These are phyloP conservation scores for Cylindrotheca closterium DNA, from an alignment of 108 stramenopile genomes.

Conservation along the genomic window DNA sequence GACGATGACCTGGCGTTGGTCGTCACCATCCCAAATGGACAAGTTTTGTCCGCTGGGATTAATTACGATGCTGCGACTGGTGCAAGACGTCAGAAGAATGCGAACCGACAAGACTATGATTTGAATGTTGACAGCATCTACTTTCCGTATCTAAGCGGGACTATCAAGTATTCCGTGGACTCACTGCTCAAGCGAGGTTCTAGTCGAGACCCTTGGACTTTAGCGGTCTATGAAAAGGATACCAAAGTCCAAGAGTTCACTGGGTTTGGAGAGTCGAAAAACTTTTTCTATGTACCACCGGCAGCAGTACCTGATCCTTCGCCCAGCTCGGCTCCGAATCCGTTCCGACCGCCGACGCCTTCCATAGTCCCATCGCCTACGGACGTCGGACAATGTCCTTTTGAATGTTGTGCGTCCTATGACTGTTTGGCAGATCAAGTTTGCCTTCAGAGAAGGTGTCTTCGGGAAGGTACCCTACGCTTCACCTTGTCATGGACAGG, in stretches of 20 bases:
- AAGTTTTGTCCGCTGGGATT: conserved; percentile 1
- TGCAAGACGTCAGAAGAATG: conserved; percentile 9
- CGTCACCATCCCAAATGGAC: conserved; percentile 18
- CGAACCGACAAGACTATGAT: conserved; percentile 21
- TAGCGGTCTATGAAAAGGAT: conserved; percentile 29
- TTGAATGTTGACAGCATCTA: conserved; percentile 19
- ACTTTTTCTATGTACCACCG: conserved; percentile 13
- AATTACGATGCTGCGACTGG: background rate
- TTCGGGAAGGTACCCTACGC: conserved; percentile 27
- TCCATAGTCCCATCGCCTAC: conserved; percentile 1
- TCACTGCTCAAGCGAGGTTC: conserved; percentile 6
- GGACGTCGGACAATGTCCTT: background rate
- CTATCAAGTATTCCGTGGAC: conserved; percentile 1
- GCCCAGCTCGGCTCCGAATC: background rate
- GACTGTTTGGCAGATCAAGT: conserved; percentile 10
- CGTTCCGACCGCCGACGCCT: conserved; percentile 5
- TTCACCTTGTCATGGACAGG: conserved; percentile 40
- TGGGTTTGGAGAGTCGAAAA: conserved; percentile 29
- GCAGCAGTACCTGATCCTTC: background rate
- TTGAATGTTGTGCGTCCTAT: conserved; percentile 21
- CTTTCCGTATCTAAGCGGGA: conserved; percentile 7
- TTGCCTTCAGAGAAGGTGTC: conserved; percentile 23
- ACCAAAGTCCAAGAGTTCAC: conserved; percentile 7
- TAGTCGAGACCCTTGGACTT: conserved; percentile 29
- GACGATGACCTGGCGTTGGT: conserved; percentile 24